Percentiles rank a stretch among this genome's conserved stretches.
Evolutionary conservation across 2,329 filamentous ascomycete species (phyloP).

Genomic region (Incumbomyces lentus): DNA sequence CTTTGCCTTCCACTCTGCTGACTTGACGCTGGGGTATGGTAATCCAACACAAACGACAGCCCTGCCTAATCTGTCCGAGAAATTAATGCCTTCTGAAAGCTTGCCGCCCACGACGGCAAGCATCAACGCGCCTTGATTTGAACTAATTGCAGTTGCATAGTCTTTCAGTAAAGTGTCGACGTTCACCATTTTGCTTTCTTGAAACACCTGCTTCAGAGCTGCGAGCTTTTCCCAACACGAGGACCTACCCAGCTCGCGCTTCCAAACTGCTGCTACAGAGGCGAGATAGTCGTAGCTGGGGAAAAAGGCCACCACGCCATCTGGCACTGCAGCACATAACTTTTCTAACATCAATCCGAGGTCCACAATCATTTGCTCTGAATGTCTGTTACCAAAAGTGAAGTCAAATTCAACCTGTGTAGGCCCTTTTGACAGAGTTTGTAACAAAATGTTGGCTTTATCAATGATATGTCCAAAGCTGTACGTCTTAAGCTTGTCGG

Average conservation of each 20-base stretch:
- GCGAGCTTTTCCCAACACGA: constrained; percentile 11
- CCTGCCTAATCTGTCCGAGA: constrained; percentile 79
- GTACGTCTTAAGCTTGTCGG: constrained; percentile 60
- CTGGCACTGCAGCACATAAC: constrained; percentile 63
- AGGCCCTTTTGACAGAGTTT: constrained; percentile 50
- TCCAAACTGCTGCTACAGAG: constrained; percentile 57
- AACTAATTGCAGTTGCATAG: constrained; percentile 60
- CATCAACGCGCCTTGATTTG: constrained; percentile 60
- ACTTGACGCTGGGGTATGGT: constrained; percentile 83
- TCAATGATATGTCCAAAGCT: constrained; percentile 96
- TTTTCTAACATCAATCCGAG: constrained; percentile 65
- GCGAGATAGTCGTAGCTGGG: constrained; percentile 88
- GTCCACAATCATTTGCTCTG: constrained; percentile 58
- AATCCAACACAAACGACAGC: constrained; percentile 86
- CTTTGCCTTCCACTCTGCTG: constrained; percentile 86
- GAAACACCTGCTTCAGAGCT: constrained; percentile 52
- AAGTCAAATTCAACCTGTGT: constrained; percentile 62
- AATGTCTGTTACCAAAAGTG: constrained; percentile 66
- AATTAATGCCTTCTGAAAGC: constrained; percentile 96
- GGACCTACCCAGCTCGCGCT: constrained; percentile 25
- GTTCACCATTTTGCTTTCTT: constrained; percentile 36
- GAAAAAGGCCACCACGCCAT: constrained; percentile 90
- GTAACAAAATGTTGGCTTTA: constrained; percentile 65
- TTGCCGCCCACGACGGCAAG: constrained; percentile 89
- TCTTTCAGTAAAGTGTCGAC: constrained; percentile 61